phyloP scores from a whole-genome alignment of 352 stramenopile genomes.

The Phytophthora sp. region DNA sequence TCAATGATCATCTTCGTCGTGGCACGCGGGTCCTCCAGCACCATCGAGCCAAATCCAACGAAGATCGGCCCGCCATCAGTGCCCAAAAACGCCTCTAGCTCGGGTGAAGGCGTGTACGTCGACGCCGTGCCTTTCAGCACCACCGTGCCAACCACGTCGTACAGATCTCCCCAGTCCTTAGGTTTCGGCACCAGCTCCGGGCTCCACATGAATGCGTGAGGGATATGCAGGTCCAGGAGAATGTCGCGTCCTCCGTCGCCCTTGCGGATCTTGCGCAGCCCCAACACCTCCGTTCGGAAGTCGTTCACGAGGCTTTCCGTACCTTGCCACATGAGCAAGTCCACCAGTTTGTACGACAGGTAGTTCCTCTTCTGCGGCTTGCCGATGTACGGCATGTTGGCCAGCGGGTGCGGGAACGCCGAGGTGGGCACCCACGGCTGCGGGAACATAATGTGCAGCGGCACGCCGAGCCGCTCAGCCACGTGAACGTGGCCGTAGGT shows the following conservation, averaged over 20 bases:
- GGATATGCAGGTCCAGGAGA: constrained; percentile 48
- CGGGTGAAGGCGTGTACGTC: constrained; percentile 25
- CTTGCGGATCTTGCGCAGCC: constrained; percentile 39
- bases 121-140: constrained; percentile 40
- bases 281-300: constrained; percentile 49
- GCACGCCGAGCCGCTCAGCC: constrained; percentile 89
- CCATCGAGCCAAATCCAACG: constrained; percentile 94
- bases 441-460: constrained; percentile 94
- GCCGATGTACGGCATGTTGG: constrained; percentile 76
- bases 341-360: constrained; percentile 57
- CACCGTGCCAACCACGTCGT: constrained; percentile 54
- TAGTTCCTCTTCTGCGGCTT: constrained; percentile 53
- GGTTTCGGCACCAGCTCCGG: constrained; percentile 55
- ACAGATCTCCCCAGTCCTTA: constrained; percentile 59
- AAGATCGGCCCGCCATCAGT: constrained; percentile 82
- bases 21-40: constrained; percentile 81
- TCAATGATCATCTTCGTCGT: constrained; percentile 46
- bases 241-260: constrained; percentile 43
- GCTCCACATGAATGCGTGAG: constrained; percentile 75
- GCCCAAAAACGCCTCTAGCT: constrained; percentile 39
- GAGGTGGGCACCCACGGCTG: constrained; percentile 88
- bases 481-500: constrained; percentile 92
- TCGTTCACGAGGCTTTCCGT: constrained; percentile 51
- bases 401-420: constrained; percentile 88
- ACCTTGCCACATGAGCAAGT: constrained; percentile 58